A percentile compares a stretch with the other conserved stretches of the same genome.
Evolutionary conservation across 306 rosid species (phyloP).

Genomic region (Abrus precatorius): DNA sequence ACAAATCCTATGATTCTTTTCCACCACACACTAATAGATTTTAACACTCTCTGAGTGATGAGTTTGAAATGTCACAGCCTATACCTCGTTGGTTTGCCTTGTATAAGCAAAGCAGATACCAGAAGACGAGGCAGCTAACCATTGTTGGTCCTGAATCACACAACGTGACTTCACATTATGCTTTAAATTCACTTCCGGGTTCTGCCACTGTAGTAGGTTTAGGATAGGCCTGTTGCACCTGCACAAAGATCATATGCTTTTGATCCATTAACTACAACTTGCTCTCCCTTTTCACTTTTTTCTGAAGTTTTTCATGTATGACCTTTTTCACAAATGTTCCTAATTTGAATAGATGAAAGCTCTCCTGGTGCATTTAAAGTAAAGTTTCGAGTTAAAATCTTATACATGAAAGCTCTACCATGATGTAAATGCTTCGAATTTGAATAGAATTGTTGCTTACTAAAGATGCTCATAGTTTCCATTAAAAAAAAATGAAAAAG

Average conservation of each 20-base stretch:
- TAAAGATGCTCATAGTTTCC: too few species aligned
- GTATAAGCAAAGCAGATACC: slow-evolving; percentile 38
- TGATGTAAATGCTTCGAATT: too few species aligned
- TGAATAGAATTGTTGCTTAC: too few species aligned
- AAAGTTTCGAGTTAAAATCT: too few species aligned
- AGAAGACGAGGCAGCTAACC: slow-evolving; percentile 33
- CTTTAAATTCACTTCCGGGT: slow-evolving; percentile 32
- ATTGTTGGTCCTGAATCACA: slow-evolving; percentile 33
- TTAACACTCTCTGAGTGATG: slow-evolving; percentile 6
- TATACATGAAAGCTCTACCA: too few species aligned
- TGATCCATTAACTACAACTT: slow-evolving; percentile 45
- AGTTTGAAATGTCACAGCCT: neutral
- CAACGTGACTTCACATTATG: slow-evolving; percentile 24
- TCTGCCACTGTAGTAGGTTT: slow-evolving; percentile 33
- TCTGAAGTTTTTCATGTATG: too few species aligned
- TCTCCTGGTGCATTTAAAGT: too few species aligned
- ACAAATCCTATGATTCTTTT: too few species aligned
- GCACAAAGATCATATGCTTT: slow-evolving; percentile 50
- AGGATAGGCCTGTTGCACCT: slow-evolving; percentile 53
- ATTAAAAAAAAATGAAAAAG: too few species aligned
- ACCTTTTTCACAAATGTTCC: too few species aligned
- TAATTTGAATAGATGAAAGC: too few species aligned
- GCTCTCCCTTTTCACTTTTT: neutral
- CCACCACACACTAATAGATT: neutral
- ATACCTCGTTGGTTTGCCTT: slow-evolving; percentile 17